Conservation (phyloP, 352 stramenopile genomes). For the Pythium myriotylum region DNA sequence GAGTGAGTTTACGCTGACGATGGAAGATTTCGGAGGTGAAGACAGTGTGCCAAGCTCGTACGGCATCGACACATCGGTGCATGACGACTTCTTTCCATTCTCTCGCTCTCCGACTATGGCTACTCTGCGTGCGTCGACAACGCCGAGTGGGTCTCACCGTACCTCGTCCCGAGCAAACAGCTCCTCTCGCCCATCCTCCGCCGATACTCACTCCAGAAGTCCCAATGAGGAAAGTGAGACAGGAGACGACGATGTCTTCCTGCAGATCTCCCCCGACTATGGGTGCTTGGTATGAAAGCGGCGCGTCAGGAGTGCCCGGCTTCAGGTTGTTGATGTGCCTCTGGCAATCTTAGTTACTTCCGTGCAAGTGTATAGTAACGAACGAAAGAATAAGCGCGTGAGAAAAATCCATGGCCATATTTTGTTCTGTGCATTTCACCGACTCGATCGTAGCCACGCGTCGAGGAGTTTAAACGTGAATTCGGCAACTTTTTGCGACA, state of each 20-base stretch:
- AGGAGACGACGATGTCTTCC: constrained; percentile 77
- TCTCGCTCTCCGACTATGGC: constrained; percentile 35
- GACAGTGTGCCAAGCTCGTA: constrained; percentile 22
- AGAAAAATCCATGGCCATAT: not conserved
- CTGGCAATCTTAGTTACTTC: constrained; percentile 17
- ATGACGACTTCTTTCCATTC: constrained; percentile 31
- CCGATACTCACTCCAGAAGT: constrained; percentile 26
- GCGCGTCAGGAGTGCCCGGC: too few species aligned
- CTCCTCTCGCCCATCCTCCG: constrained; percentile 48
- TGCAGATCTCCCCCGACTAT: constrained; percentile 85
- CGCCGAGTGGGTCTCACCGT: constrained; percentile 16
- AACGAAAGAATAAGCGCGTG: not conserved
- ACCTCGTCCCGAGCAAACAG: constrained; percentile 37
- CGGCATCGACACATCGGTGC: constrained; percentile 9
- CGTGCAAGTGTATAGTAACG: constrained; percentile 4
- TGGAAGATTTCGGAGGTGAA: constrained; percentile 43
- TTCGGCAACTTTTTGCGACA: constrained; percentile 76
- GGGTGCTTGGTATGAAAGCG: constrained; percentile 68
- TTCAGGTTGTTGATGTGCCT: not conserved
- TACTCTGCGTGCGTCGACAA: constrained; percentile 16
- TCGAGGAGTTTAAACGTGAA: constrained; percentile 58
- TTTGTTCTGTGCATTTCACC: constrained; percentile 3
- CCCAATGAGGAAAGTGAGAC: constrained; percentile 19
- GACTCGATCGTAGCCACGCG: constrained; percentile 31
- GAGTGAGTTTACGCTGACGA: constrained; percentile 43